Conservation (phyloP, 2,329 filamentous ascomycete genomes). For the Sporothrix schenckii region DNA sequence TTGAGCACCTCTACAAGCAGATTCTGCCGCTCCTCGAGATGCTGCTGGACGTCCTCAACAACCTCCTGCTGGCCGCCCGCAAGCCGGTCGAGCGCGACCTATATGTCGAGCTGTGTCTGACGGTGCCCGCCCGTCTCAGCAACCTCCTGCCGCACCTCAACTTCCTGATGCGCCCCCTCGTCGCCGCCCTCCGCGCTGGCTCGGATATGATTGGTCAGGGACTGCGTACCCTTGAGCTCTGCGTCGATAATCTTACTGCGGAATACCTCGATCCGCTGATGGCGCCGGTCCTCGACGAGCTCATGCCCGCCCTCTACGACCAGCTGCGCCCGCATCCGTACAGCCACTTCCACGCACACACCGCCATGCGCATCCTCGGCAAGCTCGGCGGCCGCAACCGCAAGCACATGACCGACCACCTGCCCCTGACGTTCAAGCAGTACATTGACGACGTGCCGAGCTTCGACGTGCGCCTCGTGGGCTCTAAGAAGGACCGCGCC, state of each 20-base stretch:
- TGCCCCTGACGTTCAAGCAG: conserved; percentile 78
- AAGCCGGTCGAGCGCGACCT: conserved; percentile 90
- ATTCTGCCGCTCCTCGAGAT: conserved; percentile 95
- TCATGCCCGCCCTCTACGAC: conserved; percentile 97
- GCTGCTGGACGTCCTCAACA: conserved; percentile 96
- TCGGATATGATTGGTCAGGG: conserved; percentile 95
- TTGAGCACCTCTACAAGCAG: conserved; percentile 97
- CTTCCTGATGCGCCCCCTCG: conserved; percentile 94
- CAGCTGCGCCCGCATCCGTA: conserved; percentile 93
- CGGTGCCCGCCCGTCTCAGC: conserved; percentile 89
- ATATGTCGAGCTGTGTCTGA: conserved; percentile 95
- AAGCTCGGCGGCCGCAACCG: conserved; percentile 94
- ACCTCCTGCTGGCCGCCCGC: conserved; percentile 83
- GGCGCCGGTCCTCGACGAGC: conserved; percentile 96
- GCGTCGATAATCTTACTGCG: conserved; percentile 95
- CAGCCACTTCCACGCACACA: conserved; percentile 96
- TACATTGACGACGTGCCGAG: conserved; percentile 87
- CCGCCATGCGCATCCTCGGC: conserved; percentile 93
- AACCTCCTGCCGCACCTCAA: conserved; percentile 93
- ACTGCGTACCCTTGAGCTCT: conserved; percentile 88
- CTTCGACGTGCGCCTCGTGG: conserved; percentile 85
- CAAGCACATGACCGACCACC: conserved; percentile 89
- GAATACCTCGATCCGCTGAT: conserved; percentile 99
- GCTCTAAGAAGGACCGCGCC: conserved; percentile 83
- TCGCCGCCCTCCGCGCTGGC: conserved; percentile 89